phyloP scores from a whole-genome alignment of 2,329 filamentous ascomycete genomes.

The Triangularia setosa region DNA sequence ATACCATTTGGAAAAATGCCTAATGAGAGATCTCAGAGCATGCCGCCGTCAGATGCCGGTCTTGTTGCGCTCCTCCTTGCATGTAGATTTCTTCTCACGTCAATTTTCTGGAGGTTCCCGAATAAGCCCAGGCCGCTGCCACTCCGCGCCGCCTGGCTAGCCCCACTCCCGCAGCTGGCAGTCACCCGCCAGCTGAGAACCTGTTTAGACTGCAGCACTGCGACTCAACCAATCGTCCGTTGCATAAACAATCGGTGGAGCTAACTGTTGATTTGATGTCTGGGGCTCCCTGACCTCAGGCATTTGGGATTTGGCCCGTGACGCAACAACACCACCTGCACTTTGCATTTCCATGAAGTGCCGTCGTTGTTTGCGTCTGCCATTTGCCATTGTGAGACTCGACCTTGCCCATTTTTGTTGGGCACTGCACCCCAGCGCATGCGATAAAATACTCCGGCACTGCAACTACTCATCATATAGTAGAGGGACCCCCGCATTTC shows the following conservation, averaged over 20 bases:
- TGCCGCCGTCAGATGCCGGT: neutral
- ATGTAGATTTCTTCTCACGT: conserved; percentile 30
- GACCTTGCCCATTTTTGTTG: neutral
- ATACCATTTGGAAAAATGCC: neutral
- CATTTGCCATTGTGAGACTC: neutral
- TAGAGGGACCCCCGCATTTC: neutral
- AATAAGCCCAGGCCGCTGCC: conserved; percentile 25
- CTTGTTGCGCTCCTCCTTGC: conserved; percentile 5
- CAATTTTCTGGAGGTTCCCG: conserved; percentile 27
- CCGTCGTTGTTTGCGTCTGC: neutral
- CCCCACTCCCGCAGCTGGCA: conserved; percentile 20
- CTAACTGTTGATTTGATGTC: neutral
- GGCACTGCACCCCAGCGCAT: neutral
- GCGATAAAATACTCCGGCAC: too few relatives aligned
- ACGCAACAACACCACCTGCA: conserved; percentile 1
- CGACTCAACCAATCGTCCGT: conserved; percentile 13
- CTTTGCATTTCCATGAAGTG: neutral
- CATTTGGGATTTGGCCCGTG: neutral
- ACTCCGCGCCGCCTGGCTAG: conserved; percentile 5
- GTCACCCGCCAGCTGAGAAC: conserved; percentile 16
- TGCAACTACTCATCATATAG: too few relatives aligned
- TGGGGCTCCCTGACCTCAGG: neutral
- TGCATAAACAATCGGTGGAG: neutral
- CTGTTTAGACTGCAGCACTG: conserved; percentile 8
- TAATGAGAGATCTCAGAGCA: conserved; percentile 4